Percentiles rank a stretch among this genome's conserved stretches.
Evolutionary conservation across 2,329 filamentous ascomycete genomes (phyloP).

Genomic region (Calonectria fujianensis): DNA sequence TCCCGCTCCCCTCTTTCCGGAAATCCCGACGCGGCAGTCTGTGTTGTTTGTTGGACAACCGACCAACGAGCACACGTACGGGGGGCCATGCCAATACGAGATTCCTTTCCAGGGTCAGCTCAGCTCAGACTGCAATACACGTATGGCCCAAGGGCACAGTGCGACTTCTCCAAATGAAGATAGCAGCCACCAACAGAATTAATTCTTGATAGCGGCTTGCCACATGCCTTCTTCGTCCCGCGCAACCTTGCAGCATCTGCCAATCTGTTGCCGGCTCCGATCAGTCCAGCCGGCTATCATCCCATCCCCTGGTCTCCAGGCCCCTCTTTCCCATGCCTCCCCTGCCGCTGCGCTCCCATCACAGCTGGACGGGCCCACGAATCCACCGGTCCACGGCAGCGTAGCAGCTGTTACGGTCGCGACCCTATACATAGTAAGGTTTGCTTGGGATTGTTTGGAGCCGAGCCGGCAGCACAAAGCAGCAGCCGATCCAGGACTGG

Average conservation of each 20-base stretch:
- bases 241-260: neutral
- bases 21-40: neutral
- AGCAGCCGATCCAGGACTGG: conserved; percentile 27
- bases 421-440: conserved; percentile 24
- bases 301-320: conserved; percentile 8
- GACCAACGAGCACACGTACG: neutral
- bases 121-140: neutral
- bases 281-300: conserved; percentile 21
- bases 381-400: neutral
- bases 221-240: conserved; percentile 8
- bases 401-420: conserved; percentile 1
- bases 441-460: conserved; percentile 14
- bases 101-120: neutral
- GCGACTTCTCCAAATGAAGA: neutral
- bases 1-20: neutral
- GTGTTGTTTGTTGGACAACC: conserved; percentile 1
- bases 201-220: conserved; percentile 6
- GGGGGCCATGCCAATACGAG: neutral
- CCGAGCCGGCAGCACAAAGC: conserved; percentile 2
- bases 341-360: neutral
- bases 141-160: neutral
- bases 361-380: conserved; percentile 6
- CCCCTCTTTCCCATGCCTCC: neutral
- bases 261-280: conserved; percentile 8
- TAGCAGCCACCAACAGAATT: conserved; percentile 1